Conservation (phyloP, 768 basidiomycete genomes). For the Lactarius psammicola region DNA sequence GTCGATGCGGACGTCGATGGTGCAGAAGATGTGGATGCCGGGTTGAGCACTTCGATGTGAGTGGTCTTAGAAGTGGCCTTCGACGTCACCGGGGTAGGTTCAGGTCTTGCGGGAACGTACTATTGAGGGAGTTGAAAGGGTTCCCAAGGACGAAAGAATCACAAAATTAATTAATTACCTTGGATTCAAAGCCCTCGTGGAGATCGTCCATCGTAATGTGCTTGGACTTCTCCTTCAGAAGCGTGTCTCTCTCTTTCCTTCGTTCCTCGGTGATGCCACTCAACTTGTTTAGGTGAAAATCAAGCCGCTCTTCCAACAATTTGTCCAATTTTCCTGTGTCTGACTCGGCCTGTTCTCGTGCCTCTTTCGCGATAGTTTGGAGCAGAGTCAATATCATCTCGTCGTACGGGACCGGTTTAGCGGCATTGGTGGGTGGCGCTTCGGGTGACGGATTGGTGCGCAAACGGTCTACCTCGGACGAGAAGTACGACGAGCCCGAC, state of each 20-base stretch:
- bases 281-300: conserved; percentile 64
- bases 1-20: conserved; percentile 35
- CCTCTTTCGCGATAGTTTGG: conserved; percentile 64
- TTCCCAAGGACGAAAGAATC: not conserved
- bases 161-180: conserved; percentile 43
- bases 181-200: conserved; percentile 82
- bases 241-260: conserved; percentile 56
- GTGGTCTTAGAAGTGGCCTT: conserved; percentile 49
- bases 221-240: conserved; percentile 77
- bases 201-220: conserved; percentile 96
- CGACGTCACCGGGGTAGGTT: conserved; percentile 52
- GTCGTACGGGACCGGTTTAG: conserved; percentile 83
- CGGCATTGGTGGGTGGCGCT: conserved; percentile 71
- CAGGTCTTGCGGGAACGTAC: conserved; percentile 75
- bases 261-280: conserved; percentile 61
- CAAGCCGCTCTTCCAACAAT: conserved; percentile 58
- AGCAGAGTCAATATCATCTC: conserved; percentile 84
- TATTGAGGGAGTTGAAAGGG: conserved; percentile 33
- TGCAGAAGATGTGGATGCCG: conserved; percentile 27
- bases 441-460: conserved; percentile 73
- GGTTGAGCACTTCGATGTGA: conserved; percentile 73
- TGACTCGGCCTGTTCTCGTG: conserved; percentile 57
- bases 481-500: conserved; percentile 57
- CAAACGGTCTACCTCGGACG: conserved; percentile 67
- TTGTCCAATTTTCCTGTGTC: conserved; percentile 56